Evolutionary conservation across 2,329 filamentous ascomycete species (phyloP).

Genomic region (Byssothecium circinans): DNA sequence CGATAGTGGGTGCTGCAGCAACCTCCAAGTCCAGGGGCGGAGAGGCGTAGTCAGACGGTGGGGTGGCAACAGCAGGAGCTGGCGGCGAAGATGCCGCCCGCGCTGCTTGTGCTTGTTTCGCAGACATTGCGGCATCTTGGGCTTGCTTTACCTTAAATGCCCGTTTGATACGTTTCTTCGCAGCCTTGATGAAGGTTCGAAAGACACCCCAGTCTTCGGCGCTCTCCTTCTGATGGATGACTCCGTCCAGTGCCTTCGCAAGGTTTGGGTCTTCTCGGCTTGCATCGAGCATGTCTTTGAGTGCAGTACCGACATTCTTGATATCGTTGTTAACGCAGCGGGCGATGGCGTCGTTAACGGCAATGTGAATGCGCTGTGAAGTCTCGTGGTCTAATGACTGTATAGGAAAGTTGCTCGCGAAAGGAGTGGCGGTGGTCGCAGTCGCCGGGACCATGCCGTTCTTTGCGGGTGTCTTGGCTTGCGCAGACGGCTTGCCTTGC

Average conservation of each 20-base stretch:
- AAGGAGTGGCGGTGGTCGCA: slow-evolving; percentile 11
- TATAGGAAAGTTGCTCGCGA: slow-evolving; percentile 7
- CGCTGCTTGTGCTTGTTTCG: slow-evolving; percentile 37
- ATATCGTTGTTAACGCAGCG: slow-evolving; percentile 43
- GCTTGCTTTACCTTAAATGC: slow-evolving; percentile 27
- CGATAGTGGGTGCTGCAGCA: slow-evolving; percentile 3
- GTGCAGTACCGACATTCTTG: slow-evolving; percentile 35
- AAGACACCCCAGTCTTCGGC: slow-evolving; percentile 46
- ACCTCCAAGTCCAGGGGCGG: slow-evolving; percentile 20
- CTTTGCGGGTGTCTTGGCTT: slow-evolving; percentile 32
- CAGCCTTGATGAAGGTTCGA: slow-evolving; percentile 46
- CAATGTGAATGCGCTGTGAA: slow-evolving; percentile 35
- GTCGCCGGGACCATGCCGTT: slow-evolving; percentile 25
- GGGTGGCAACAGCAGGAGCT: slow-evolving; percentile 16
- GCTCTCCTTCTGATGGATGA: slow-evolving; percentile 47
- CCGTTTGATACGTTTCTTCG: slow-evolving; percentile 45
- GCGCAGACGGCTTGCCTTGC: slow-evolving; percentile 35
- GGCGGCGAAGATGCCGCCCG: slow-evolving; percentile 19
- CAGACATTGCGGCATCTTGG: slow-evolving; percentile 18
- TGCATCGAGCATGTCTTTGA: slow-evolving; percentile 48
- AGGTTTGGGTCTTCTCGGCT: slow-evolving; percentile 43
- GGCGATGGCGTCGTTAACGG: slow-evolving; percentile 48
- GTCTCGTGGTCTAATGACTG: slow-evolving; percentile 4
- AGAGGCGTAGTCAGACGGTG: slow-evolving; percentile 27
- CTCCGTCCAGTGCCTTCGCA: slow-evolving; percentile 46